phyloP scores from a whole-genome alignment of 192 early-diverging fungal genomes.

The Mortierella antarctica region DNA sequence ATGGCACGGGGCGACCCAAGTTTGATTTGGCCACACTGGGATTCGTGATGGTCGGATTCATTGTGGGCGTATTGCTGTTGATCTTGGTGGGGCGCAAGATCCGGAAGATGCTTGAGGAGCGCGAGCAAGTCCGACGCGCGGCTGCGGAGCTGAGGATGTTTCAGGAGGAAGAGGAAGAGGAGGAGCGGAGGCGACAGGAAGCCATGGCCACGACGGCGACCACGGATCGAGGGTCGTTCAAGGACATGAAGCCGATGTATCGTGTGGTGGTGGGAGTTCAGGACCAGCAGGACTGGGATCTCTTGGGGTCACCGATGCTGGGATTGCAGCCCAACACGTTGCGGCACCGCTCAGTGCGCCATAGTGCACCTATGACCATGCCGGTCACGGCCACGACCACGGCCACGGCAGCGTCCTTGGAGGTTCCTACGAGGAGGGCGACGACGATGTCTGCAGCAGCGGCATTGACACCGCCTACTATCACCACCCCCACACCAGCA shows the following conservation, averaged over 20 bases:
- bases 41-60: constrained; percentile 35
- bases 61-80: constrained; percentile 16
- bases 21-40: constrained; percentile 38
- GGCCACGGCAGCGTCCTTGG: too few relatives aligned
- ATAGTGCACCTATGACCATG: background rate
- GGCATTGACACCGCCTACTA: too few relatives aligned
- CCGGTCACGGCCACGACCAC: too few relatives aligned
- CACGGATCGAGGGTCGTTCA: background rate
- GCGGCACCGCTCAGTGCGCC: constrained; percentile 3
- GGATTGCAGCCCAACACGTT: background rate
- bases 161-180: constrained; percentile 37
- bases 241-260: constrained; percentile 42
- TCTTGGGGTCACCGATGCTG: background rate
- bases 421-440: too few relatives aligned
- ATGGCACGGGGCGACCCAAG: background rate
- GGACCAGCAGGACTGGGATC: background rate
- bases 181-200: constrained; percentile 12
- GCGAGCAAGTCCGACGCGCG: constrained; percentile 7
- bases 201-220: background rate
- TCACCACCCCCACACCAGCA: too few relatives aligned
- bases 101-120: constrained; percentile 6
- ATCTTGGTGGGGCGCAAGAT: constrained; percentile 16
- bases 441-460: too few relatives aligned
- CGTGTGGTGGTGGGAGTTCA: constrained; percentile 27
- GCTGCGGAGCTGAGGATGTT: constrained; percentile 13